Percentiles rank a stretch among this genome's conserved stretches.
Evolutionary conservation across 257 asterid genomes (phyloP).

Genomic region (Echites panduratus): DNA sequence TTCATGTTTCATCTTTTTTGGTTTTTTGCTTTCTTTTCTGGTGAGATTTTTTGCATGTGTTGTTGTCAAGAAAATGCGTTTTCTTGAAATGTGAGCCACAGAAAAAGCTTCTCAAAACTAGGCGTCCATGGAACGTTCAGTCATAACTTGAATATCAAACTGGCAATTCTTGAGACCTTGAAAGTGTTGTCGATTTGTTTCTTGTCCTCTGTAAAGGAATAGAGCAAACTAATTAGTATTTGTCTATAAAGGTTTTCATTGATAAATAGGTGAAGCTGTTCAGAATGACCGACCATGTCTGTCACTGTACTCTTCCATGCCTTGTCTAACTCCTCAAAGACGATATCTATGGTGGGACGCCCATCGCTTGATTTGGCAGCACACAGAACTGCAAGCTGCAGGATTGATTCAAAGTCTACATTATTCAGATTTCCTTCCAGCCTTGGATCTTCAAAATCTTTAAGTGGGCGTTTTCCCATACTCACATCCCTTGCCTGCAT

Average conservation of each 20-base stretch:
- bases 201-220: slow-evolving; percentile 18
- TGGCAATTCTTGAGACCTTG: slow-evolving; percentile 30
- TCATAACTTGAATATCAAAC: slow-evolving; percentile 22
- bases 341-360: slow-evolving; percentile 63
- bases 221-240: background rate
- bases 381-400: slow-evolving; percentile 75
- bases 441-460: slow-evolving; percentile 58
- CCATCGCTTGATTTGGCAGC: slow-evolving; percentile 68
- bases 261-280: background rate
- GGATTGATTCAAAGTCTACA: slow-evolving; percentile 63
- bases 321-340: slow-evolving; percentile 62
- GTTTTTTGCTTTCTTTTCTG: background rate
- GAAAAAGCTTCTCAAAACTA: background rate
- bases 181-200: slow-evolving; percentile 26
- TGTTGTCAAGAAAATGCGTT: too few species aligned
- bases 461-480: slow-evolving; percentile 52
- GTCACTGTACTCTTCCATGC: slow-evolving; percentile 49
- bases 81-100: slow-evolving; percentile 2
- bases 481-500: slow-evolving; percentile 86
- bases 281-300: slow-evolving; percentile 32
- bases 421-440: slow-evolving; percentile 42
- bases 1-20: background rate
- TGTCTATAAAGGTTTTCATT: background rate
- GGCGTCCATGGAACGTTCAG: background rate
- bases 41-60: background rate